Conservation (phyloP, 2,329 filamentous ascomycete genomes). For the Bimuria novae-zelandiae region DNA sequence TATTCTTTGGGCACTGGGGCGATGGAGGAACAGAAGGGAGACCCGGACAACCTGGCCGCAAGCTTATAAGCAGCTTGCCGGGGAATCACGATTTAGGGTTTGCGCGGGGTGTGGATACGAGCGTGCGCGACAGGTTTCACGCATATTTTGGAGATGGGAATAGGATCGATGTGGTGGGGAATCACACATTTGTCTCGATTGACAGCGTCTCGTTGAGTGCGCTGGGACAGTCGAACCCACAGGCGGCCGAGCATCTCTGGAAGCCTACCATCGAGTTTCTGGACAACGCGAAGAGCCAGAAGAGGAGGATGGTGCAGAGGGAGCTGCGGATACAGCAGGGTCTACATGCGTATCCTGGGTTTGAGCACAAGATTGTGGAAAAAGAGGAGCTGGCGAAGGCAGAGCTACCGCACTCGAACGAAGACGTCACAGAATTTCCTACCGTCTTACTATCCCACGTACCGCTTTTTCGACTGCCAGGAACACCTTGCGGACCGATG, state of each 20-base stretch:
- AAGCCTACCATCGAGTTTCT: slow-evolving; percentile 78
- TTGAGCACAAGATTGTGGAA: slow-evolving; percentile 65
- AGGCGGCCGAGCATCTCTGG: slow-evolving; percentile 68
- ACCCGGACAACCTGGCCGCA: slow-evolving; percentile 68
- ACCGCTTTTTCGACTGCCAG: slow-evolving; percentile 79
- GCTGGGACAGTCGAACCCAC: slow-evolving; percentile 57
- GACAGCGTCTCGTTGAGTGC: slow-evolving; percentile 89
- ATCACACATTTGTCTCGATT: slow-evolving; percentile 92
- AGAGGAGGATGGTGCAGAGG: slow-evolving; percentile 69
- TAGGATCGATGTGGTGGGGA: slow-evolving; percentile 86
- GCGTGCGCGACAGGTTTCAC: slow-evolving; percentile 81
- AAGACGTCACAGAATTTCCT: slow-evolving; percentile 68
- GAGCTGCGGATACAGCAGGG: slow-evolving; percentile 71
- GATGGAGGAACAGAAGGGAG: slow-evolving; percentile 60
- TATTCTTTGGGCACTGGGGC: slow-evolving; percentile 77
- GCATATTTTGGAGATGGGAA: slow-evolving; percentile 92
- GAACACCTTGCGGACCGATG: slow-evolving; percentile 84
- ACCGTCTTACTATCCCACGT: slow-evolving; percentile 91
- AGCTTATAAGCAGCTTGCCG: slow-evolving; percentile 81
- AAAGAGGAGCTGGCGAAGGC: slow-evolving; percentile 48
- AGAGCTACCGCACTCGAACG: slow-evolving; percentile 41
- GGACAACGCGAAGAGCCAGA: slow-evolving; percentile 65
- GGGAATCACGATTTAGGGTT: slow-evolving; percentile 97
- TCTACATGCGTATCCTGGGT: slow-evolving; percentile 59
- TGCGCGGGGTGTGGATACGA: slow-evolving; percentile 77